phyloP scores from a whole-genome alignment of 1,284 basidiomycete genomes.

The Coniferiporia weirii region DNA sequence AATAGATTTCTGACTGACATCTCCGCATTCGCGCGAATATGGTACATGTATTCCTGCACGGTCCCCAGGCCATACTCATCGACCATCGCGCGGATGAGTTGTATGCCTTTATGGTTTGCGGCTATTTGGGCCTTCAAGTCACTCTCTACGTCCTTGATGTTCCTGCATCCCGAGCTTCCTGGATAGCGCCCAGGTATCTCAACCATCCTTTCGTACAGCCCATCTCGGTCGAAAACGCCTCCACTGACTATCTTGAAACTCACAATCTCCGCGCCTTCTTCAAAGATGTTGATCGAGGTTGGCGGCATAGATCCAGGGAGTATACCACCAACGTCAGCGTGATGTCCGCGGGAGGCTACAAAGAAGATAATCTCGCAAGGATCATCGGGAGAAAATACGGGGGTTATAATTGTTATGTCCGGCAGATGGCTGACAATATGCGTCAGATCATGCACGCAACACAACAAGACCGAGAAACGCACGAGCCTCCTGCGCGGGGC shows the following conservation, averaged over 20 bases:
- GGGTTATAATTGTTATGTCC: slow-evolving; percentile 87
- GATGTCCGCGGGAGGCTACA: slow-evolving; percentile 84
- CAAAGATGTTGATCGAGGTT: slow-evolving; percentile 82
- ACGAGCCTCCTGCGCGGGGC: slow-evolving; percentile 83
- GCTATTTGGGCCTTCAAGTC: slow-evolving; percentile 97
- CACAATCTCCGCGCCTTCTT: slow-evolving; percentile 91
- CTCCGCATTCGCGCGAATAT: slow-evolving; percentile 90
- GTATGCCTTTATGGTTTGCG: slow-evolving; percentile 91
- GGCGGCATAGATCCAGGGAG: slow-evolving; percentile 93
- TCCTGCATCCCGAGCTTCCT: slow-evolving; percentile 78
- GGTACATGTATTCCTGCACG: slow-evolving; percentile 90
- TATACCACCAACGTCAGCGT: slow-evolving; percentile 77
- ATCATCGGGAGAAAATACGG: slow-evolving; percentile 66
- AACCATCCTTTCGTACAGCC: slow-evolving; percentile 75
- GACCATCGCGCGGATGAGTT: slow-evolving; percentile 77
- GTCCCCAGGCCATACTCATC: slow-evolving; percentile 82
- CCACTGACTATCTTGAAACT: slow-evolving; percentile 90
- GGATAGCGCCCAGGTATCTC: slow-evolving; percentile 84
- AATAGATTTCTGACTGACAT: slow-evolving; percentile 82
- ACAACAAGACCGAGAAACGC: slow-evolving; percentile 27
- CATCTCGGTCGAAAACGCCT: slow-evolving; percentile 77
- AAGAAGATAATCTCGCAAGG: slow-evolving; percentile 81
- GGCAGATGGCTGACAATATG: slow-evolving; percentile 57
- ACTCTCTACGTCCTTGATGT: slow-evolving; percentile 85
- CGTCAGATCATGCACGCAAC: background rate